Evolutionary conservation across 257 asterid genomes (phyloP).

Genomic region (Ocimum tenuiflorum): DNA sequence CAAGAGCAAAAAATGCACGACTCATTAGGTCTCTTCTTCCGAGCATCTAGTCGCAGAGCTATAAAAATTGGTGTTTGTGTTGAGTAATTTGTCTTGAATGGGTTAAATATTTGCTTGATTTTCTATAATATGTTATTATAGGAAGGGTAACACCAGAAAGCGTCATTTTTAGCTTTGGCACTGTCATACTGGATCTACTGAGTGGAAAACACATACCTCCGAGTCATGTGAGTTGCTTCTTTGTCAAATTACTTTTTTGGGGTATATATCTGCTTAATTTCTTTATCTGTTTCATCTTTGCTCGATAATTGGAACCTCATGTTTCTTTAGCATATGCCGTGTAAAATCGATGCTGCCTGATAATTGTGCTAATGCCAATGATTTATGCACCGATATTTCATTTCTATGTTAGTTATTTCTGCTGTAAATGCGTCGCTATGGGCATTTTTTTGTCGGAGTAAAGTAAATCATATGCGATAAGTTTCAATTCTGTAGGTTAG

Average conservation of each 20-base stretch:
- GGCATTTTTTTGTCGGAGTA: background rate
- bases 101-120: background rate
- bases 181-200: conserved; percentile 81
- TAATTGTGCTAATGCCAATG: background rate
- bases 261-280: background rate
- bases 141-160: conserved; percentile 91
- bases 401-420: too few relatives aligned
- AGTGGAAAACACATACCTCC: conserved; percentile 98
- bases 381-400: background rate
- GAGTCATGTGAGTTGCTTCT: conserved; percentile 57
- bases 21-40: background rate
- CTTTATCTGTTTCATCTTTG: background rate
- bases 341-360: background rate
- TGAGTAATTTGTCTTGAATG: background rate
- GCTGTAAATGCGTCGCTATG: background rate
- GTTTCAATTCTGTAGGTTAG: too few relatives aligned
- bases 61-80: background rate
- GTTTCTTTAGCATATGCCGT: background rate
- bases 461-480: too few relatives aligned
- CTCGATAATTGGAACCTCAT: background rate
- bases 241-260: background rate
- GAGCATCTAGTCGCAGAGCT: background rate
- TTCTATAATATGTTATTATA: conserved; percentile 20
- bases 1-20: background rate
- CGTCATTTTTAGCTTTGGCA: conserved; percentile 77